Percentiles rank a stretch among this genome's conserved stretches.
Evolutionary conservation across 1,284 basidiomycete genomes (phyloP).

Genomic region (Fomes fomentarius): DNA sequence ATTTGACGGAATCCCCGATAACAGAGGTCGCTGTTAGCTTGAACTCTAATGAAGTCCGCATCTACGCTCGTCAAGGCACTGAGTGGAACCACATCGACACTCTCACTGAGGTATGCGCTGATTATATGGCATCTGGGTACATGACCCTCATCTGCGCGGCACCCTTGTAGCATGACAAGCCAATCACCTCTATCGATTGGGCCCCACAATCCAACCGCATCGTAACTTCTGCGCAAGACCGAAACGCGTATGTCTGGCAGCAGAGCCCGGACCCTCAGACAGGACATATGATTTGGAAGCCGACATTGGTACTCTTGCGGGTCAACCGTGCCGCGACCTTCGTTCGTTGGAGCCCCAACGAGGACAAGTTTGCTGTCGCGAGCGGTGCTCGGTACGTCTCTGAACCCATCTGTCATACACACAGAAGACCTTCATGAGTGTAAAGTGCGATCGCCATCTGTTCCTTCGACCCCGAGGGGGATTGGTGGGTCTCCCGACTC

Average conservation of each 20-base stretch:
- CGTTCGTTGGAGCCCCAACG: slow-evolving; percentile 96
- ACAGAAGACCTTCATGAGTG: neutral
- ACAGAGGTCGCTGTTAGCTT: slow-evolving; percentile 92
- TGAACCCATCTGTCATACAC: neutral
- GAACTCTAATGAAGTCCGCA: slow-evolving; percentile 89
- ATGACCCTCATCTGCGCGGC: neutral
- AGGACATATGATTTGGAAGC: slow-evolving; percentile 84
- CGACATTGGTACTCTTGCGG: slow-evolving; percentile 93
- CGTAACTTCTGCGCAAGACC: slow-evolving; percentile 97
- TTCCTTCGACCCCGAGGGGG: slow-evolving; percentile 94
- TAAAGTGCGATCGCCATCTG: slow-evolving; percentile 89
- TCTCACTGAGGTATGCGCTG: slow-evolving; percentile 75
- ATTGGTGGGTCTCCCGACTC: slow-evolving; percentile 99
- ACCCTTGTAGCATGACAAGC: slow-evolving; percentile 89
- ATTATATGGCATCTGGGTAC: neutral
- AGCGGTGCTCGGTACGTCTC: slow-evolving; percentile 85
- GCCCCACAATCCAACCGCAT: slow-evolving; percentile 95
- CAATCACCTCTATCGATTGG: slow-evolving; percentile 99
- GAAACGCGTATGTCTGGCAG: slow-evolving; percentile 99
- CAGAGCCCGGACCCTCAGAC: slow-evolving; percentile 75
- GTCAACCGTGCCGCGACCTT: slow-evolving; percentile 96
- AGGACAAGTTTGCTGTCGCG: slow-evolving; percentile 99
- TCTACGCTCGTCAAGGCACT: slow-evolving; percentile 69
- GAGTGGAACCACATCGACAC: slow-evolving; percentile 84
- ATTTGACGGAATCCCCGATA: neutral